Base-by-base conservation (phyloP, 2,329 filamentous ascomycete genomes). In the Balansia obtecta region DNA sequence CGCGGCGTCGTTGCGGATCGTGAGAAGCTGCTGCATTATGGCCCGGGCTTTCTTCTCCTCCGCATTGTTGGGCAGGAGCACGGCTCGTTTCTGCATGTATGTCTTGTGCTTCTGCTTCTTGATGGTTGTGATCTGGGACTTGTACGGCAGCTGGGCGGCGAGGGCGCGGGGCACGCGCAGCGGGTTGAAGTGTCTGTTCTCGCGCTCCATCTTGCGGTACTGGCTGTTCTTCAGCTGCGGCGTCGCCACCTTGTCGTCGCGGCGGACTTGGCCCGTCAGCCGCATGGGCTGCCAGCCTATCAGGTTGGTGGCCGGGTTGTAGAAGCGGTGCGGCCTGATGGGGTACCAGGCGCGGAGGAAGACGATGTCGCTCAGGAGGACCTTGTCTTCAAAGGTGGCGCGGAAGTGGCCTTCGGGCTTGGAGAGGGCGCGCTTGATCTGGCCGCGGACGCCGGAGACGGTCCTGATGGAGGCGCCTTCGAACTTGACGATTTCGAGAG, bases 381-480 rank as follows among this genome's bases (percentile, higher is more conserved):
- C 88, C 73, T 97, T 98, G 77, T 98, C 93, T 68, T 98, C 93
- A 59, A 98, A 98, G 0, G 93, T 97, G 22, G 93, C 93, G 61
- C 94, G 83, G 80, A 94, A 97, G 69, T 91, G 85, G 46, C 93
- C 93, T 57, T 98, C 93, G 1, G 93, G 91, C 61, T 95, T 95
- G 65, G 82, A 84, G 1, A 98, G 76, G 0, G 93, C 91, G 54
- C 89, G 84, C 73, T 98, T 98, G 78, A 98, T 96, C 68, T 98
- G 93, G 54, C 93, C 93, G 41, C 93, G 80, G 54, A 98, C 83
- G 48, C 94, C 94, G 1, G 90, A 96, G 22, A 98, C 94, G 0
- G 94, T 98, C 63, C 90, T 88, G 70, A 98, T 91, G 50, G 87
- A 83, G 10, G 93, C 93, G 52, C 93, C 93, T 71, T 98, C 93